These are phyloP conservation scores for Rhynchospora pubera DNA, from an alignment of 176 grass and related monocot species.

Conservation along the genomic window DNA sequence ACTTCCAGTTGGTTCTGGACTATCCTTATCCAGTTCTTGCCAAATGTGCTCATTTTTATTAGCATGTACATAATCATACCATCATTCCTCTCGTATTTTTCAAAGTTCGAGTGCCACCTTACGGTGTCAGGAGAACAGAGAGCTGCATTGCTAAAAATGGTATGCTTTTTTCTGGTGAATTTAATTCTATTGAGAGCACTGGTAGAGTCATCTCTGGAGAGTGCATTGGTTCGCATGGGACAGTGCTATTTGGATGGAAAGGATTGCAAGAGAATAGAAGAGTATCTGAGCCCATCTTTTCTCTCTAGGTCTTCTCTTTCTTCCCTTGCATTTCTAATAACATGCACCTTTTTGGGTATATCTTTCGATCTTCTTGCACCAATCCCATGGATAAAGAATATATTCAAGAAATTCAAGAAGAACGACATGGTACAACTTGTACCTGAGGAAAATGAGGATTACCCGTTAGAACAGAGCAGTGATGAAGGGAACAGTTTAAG, in stretches of 20 bases:
- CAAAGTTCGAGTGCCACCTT: slow-evolving; percentile 97
- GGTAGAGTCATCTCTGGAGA: slow-evolving; percentile 92
- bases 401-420: slow-evolving; percentile 91
- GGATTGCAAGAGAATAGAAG: slow-evolving; percentile 87
- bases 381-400: slow-evolving; percentile 90
- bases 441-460: slow-evolving; percentile 84
- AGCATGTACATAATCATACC: slow-evolving; percentile 99
- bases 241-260: slow-evolving; percentile 75
- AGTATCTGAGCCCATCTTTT: slow-evolving; percentile 94
- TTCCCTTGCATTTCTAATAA: slow-evolving; percentile 93
- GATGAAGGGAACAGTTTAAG: slow-evolving; percentile 58
- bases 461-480: slow-evolving; percentile 30
- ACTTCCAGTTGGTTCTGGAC: slow-evolving; percentile 94
- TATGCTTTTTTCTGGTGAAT: slow-evolving; percentile 99
- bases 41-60: slow-evolving; percentile 88
- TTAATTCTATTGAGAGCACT: slow-evolving; percentile 80
- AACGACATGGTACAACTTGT: slow-evolving; percentile 98
- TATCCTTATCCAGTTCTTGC: slow-evolving; percentile 83
- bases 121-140: slow-evolving; percentile 92
- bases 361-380: slow-evolving; percentile 96
- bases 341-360: slow-evolving; percentile 89
- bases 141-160: slow-evolving; percentile 95
- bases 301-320: slow-evolving; percentile 87
- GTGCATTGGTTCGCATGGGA: slow-evolving; percentile 80
- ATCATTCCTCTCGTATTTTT: slow-evolving; percentile 75